A percentile compares a stretch with the other conserved stretches of the same genome.
Evolutionary conservation across 345 rosid genomes (phyloP).

Genomic region (Microthlaspi erraticum): DNA sequence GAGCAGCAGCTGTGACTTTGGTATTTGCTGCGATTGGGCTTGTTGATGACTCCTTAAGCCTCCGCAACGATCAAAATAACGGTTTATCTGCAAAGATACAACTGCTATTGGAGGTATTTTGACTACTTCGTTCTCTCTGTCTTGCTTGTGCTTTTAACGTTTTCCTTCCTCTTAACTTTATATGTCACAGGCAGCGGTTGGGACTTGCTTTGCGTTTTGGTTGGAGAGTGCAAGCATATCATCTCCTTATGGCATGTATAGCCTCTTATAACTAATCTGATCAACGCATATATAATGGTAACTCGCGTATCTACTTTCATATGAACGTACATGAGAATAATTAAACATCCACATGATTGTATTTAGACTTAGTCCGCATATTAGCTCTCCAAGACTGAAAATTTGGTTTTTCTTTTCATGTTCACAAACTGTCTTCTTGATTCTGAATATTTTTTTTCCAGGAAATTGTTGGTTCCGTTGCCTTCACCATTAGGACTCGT

Average conservation of each 20-base stretch:
- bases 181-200: slow-evolving; percentile 66
- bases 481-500: slow-evolving; percentile 86
- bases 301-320: slow-evolving; percentile 72
- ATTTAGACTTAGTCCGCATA: neutral
- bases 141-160: neutral
- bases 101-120: slow-evolving; percentile 69
- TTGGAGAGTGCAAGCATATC: slow-evolving; percentile 64
- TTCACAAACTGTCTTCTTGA: slow-evolving; percentile 30
- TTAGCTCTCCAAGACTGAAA: neutral
- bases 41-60: slow-evolving; percentile 62
- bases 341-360: neutral
- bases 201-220: slow-evolving; percentile 79
- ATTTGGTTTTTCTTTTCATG: no score
- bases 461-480: slow-evolving; percentile 85
- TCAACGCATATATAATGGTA: slow-evolving; percentile 76
- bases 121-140: neutral
- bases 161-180: slow-evolving; percentile 36
- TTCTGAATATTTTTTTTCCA: slow-evolving; percentile 42
- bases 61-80: slow-evolving; percentile 44
- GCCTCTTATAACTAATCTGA: slow-evolving; percentile 84
- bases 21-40: slow-evolving; percentile 78
- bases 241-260: slow-evolving; percentile 98
- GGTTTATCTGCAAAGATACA: slow-evolving; percentile 64
- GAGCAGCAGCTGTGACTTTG: slow-evolving; percentile 68
- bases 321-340: slow-evolving; percentile 39